Evolutionary conservation across 345 rosid species (phyloP).

Genomic region (Citrus sinensis): DNA sequence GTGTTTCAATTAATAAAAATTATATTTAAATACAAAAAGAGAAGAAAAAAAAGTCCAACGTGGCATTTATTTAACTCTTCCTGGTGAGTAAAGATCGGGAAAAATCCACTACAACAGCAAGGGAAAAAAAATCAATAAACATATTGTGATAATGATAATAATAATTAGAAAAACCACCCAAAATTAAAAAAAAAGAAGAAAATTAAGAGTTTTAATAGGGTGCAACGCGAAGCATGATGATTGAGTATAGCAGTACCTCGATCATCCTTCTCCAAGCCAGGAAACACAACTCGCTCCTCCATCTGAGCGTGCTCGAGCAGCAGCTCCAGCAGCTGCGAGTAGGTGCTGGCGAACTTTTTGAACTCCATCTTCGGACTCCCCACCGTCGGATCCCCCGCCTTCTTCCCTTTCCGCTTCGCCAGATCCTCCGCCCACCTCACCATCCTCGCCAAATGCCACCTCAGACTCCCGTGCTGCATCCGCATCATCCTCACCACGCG

Average conservation of each 20-base stretch:
- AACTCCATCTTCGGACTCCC: conserved; percentile 73
- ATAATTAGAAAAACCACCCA: no score
- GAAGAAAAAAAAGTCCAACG: no score
- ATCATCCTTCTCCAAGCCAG: conserved; percentile 58
- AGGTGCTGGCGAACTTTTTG: conserved; percentile 50
- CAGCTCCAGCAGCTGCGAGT: conserved; percentile 51
- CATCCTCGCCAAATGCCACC: conserved; percentile 61
- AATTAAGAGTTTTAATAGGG: not conserved
- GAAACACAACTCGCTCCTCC: conserved; percentile 74
- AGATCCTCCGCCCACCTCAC: conserved; percentile 70
- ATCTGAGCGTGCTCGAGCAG: conserved; percentile 78
- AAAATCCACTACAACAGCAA: no score
- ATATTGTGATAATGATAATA: no score
- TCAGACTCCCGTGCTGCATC: conserved; percentile 59
- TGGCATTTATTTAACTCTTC: no score
- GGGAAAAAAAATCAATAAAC: not conserved
- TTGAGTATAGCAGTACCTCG: conserved; percentile 35
- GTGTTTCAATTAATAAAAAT: no score
- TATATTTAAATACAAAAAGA: no score
- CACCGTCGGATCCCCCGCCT: conserved; percentile 49
- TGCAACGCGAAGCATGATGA: not conserved
- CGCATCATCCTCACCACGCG: conserved; percentile 36
- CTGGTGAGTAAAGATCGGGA: no score
- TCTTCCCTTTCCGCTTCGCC: conserved; percentile 51
- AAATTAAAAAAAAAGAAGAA: not conserved